Evolutionary conservation across 2,329 filamentous ascomycete genomes (phyloP), one percentile per base, ranked within the genome.

Genomic region (Tolypocladium nubicola): DNA sequence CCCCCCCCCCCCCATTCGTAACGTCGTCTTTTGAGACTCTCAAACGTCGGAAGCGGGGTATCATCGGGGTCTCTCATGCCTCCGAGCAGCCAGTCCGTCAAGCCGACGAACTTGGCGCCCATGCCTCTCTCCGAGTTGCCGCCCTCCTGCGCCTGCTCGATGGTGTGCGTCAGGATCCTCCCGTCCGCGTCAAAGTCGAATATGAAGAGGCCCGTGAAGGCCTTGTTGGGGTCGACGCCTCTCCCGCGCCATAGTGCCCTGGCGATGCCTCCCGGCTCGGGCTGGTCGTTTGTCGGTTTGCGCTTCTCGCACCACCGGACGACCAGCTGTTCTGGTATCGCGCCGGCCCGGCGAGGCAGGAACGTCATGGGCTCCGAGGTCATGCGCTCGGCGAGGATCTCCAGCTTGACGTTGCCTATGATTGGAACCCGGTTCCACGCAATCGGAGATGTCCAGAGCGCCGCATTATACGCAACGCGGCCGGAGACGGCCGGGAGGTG

Each of bases 181-280:
- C 94, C 94, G 65, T 96, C 82, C 52, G 84, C 79, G 67, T 97
- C 94, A 69, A 99, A 99, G 62, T 96, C 90, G 70, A 99, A 99
- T 59, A 96, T 87, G 72, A 97, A 99, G 13, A 97, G 73, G 0
- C 94, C 94, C 1, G 86, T 89, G 65, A 97, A 97, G 67, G 92
- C 88, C 66, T 89, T 87, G 60, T 82, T 82, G 54, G 83, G 80
- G 57, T 83, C 81, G 4, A 67, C 71, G 4, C 65, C 68, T 23
- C 64, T 61, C 5, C 62, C 62, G 37, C 71, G 67, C 21, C 65
- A 64, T 14, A 63, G 78, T 72, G 21, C 81, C 76, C 54, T 82
- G 65, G 67, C 74, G 62, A 72, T 72, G 61, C 73, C 75, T 60
- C 64, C 41, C 73, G 75, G 6, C 72, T 76, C 33, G 70, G 55